phyloP scores from a whole-genome alignment of 257 asterid species.

The Haberlea rhodopensis region DNA sequence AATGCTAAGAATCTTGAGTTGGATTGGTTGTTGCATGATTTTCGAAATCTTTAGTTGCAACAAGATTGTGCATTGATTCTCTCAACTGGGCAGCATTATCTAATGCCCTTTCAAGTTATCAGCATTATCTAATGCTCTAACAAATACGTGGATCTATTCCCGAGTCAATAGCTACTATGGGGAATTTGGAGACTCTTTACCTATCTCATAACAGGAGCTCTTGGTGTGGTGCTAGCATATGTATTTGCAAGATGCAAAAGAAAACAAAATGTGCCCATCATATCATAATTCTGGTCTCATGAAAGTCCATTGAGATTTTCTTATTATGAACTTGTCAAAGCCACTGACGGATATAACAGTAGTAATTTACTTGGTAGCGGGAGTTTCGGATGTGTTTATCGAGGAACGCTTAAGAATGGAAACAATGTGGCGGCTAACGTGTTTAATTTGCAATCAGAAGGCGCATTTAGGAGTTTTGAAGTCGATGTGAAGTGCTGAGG shows the following conservation, averaged over 20 bases:
- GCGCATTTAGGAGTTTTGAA: constrained; percentile 26
- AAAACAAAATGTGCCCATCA: not conserved
- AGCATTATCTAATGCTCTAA: no score
- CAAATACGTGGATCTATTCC: constrained; percentile 32
- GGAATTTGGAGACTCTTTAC: constrained; percentile 28
- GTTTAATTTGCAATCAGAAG: constrained; percentile 26
- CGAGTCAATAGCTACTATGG: constrained; percentile 8
- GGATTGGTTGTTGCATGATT: no score
- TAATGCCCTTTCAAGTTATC: no score
- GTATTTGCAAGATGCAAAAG: not conserved
- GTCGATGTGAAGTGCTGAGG: constrained; percentile 20
- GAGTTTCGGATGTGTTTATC: constrained; percentile 25
- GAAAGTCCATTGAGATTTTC: constrained; percentile 18
- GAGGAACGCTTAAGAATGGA: constrained; percentile 18
- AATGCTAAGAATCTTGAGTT: no score
- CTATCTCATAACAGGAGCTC: constrained; percentile 24
- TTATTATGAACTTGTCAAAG: constrained; percentile 23
- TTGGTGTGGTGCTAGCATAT: not conserved
- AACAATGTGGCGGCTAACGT: constrained; percentile 17
- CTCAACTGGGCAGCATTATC: no score
- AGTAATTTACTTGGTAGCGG: constrained; percentile 24
- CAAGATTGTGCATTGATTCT: no score
- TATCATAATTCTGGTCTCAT: not conserved
- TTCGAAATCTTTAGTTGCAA: no score
- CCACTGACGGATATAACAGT: constrained; percentile 25